Conservation (phyloP, 257 asterid species). For the Sherardia arvensis region DNA sequence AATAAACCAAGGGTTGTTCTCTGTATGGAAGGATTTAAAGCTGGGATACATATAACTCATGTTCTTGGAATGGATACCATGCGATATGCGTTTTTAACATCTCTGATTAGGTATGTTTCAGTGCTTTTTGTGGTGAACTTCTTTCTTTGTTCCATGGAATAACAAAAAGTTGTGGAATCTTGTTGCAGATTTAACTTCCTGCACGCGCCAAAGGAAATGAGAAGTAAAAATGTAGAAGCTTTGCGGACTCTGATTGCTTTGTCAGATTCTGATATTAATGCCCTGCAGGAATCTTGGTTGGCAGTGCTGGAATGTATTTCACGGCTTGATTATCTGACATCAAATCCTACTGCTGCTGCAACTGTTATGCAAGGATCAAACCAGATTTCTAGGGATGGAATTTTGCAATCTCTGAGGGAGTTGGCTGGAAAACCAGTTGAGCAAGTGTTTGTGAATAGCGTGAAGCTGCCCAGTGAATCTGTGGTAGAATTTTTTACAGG, state of each 20-base stretch:
- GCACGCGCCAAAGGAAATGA: conserved; percentile 98
- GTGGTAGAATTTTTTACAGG: conserved; percentile 94
- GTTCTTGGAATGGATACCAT: conserved; percentile 96
- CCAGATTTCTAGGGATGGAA: conserved; percentile 89
- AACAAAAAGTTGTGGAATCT: background rate
- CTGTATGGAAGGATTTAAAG: conserved; percentile 97
- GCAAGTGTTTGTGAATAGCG: conserved; percentile 83
- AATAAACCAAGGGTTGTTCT: conserved; percentile 79
- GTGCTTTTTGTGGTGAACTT: background rate
- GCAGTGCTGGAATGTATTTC: conserved; percentile 93
- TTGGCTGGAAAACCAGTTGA: conserved; percentile 92
- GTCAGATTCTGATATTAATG: conserved; percentile 82
- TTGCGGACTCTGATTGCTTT: conserved; percentile 73
- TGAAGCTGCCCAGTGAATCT: conserved; percentile 93
- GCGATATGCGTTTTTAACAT: conserved; percentile 95
- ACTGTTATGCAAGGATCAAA: conserved; percentile 97
- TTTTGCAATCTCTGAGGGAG: conserved; percentile 83
- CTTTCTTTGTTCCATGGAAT: background rate
- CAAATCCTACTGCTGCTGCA: conserved; percentile 89
- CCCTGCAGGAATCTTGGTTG: conserved; percentile 95
- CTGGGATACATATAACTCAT: conserved; percentile 91
- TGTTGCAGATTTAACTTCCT: conserved; percentile 77
- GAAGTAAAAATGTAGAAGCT: conserved; percentile 91
- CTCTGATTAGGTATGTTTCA: conserved; percentile 69
- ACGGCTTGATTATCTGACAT: conserved; percentile 86